Evolutionary conservation across 257 asterid genomes (phyloP).

Genomic region (Leonotis leonurus): DNA sequence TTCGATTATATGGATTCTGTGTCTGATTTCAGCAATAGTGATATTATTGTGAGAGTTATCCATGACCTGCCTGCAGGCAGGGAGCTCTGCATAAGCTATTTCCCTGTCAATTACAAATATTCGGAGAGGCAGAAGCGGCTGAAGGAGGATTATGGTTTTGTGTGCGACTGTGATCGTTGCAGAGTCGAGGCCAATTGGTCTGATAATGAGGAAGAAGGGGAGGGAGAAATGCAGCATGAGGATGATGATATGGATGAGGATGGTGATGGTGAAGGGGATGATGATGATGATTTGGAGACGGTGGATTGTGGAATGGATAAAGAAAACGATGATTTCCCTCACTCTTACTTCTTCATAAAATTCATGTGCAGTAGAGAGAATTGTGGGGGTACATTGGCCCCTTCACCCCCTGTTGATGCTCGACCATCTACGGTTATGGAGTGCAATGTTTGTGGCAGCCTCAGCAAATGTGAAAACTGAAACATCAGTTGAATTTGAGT

Average conservation of each 20-base stretch:
- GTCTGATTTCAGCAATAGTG: conserved; percentile 30
- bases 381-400: conserved; percentile 94
- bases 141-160: conserved; percentile 80
- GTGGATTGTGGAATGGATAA: conserved; percentile 25
- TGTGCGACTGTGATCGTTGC: conserved; percentile 85
- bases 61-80: conserved; percentile 72
- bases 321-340: conserved; percentile 61
- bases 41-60: conserved; percentile 59
- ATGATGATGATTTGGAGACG: conserved; percentile 24
- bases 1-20: conserved; percentile 70
- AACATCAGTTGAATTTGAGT: conserved; percentile 11
- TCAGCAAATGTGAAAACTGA: conserved; percentile 48
- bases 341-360: conserved; percentile 68
- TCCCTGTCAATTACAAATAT: conserved; percentile 74
- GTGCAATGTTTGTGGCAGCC: conserved; percentile 79
- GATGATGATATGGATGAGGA: conserved; percentile 53
- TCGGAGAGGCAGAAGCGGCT: conserved; percentile 73
- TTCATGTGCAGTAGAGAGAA: conserved; percentile 72
- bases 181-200: conserved; percentile 92
- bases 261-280: conserved; percentile 34
- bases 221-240: conserved; percentile 43
- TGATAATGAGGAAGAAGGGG: conserved; percentile 56
- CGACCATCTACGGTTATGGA: conserved; percentile 49
- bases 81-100: conserved; percentile 84
- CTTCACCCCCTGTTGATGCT: conserved; percentile 51